Conservation (phyloP, 352 stramenopile species). For the Globisporangium iwayamae region DNA sequence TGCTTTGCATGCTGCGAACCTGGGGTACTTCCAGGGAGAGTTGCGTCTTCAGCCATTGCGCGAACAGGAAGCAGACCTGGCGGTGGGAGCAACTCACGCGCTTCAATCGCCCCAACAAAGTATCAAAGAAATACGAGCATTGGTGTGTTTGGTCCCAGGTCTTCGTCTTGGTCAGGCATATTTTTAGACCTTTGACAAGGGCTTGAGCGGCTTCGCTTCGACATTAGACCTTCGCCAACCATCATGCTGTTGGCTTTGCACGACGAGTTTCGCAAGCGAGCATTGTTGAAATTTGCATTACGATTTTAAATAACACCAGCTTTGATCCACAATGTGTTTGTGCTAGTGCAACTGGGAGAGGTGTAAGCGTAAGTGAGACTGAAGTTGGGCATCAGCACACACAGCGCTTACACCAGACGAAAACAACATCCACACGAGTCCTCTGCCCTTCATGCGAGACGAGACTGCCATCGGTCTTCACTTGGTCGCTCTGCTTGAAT, state of each 20-base stretch:
- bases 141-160: neutral
- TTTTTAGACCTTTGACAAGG: neutral
- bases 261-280: neutral
- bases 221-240: neutral
- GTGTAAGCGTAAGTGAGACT: neutral
- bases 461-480: conserved; percentile 6
- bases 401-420: neutral
- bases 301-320: conserved; percentile 11
- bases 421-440: conserved; percentile 7
- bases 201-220: neutral
- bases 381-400: neutral
- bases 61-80: neutral
- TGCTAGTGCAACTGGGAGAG: conserved; percentile 3
- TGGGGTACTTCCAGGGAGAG: neutral
- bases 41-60: neutral
- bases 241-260: neutral
- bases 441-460: neutral
- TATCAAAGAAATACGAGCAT: neutral
- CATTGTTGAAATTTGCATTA: conserved; percentile 11
- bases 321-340: conserved; percentile 5
- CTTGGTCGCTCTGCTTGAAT: conserved; percentile 3
- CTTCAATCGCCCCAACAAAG: neutral
- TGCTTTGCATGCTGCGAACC: neutral
- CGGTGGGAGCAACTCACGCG: neutral
- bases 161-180: neutral